Conservation (phyloP, 1,284 basidiomycete species). For the Mycosarcoma maydis region DNA sequence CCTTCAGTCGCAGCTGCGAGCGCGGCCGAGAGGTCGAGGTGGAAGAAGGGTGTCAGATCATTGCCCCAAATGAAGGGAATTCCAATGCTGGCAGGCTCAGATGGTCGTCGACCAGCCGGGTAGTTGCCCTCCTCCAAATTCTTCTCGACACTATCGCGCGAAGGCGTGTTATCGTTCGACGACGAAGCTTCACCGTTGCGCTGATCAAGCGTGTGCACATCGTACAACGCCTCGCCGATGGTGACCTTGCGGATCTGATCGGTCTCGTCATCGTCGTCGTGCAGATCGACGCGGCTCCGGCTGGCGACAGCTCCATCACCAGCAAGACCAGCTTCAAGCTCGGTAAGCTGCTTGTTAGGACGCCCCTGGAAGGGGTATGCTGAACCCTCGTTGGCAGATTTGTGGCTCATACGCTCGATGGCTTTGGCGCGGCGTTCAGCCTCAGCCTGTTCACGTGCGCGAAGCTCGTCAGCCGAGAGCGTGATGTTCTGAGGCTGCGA, state of each 20-base stretch:
- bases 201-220: constrained; percentile 20
- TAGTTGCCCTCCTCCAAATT: constrained; percentile 17
- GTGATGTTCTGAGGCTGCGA: constrained; percentile 72
- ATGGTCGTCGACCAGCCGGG: constrained; percentile 6
- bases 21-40: constrained; percentile 80
- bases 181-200: neutral
- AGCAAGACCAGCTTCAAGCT: constrained; percentile 69
- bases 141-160: constrained; percentile 30
- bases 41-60: constrained; percentile 80
- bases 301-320: constrained; percentile 60
- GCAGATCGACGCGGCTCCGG: constrained; percentile 65
- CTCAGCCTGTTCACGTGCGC: constrained; percentile 36
- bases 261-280: constrained; percentile 68
- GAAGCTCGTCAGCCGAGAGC: constrained; percentile 30
- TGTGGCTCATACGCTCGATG: constrained; percentile 40
- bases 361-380: constrained; percentile 39
- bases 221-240: constrained; percentile 28
- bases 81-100: constrained; percentile 26
- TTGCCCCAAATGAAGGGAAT: constrained; percentile 67
- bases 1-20: constrained; percentile 73
- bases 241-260: constrained; percentile 60
- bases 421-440: constrained; percentile 29
- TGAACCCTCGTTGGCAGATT: constrained; percentile 35
- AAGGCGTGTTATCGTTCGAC: constrained; percentile 5
- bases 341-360: constrained; percentile 25